Evolutionary conservation across 352 stramenopile genomes (phyloP), one percentile per base, ranked within the genome.

Genomic region (Phytophthora aleatoria): DNA sequence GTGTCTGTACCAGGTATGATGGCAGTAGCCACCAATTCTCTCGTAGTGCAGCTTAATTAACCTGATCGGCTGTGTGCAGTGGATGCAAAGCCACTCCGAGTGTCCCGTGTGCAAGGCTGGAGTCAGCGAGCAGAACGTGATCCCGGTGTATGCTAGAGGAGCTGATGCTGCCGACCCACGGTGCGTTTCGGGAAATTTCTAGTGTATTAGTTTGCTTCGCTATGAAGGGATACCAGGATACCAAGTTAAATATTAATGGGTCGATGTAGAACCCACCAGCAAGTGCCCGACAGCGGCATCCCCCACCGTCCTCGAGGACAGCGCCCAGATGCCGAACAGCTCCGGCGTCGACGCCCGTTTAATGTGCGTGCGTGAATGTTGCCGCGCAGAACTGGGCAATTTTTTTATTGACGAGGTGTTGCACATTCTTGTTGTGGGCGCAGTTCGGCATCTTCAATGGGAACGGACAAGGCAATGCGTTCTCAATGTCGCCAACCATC

Each of bases 61-160:
- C 43, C 5, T 33, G 13, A 35, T 39, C 15, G 33, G 13, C 7
- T 8, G 1, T 45, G 10, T 67, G 50, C 39, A 91, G 77, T 93
- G 85, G 85, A 90, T 93, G 76, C 69, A 75, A 57, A 79, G 79
- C 27, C 89, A 92, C 54, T 85, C 79, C 31, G 86, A 96, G 63
- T 97, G 91, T 42, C 91, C 91, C 7, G 89, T 97, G 57, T 97
- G 91, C 80, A 97, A 97, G 64, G 91, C 90, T 31, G 89, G 89
- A 44, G 89, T 97, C 30, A 95, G 82, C 31, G 80, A 90, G 44
- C 88, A 94, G 30, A 97, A 97, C 52, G 87, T 97, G 20, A 92
- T 97, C 48, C 90, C 90, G 0, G 83, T 97, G 5, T 97, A 96
- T 68, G 83, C 85, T 28, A 73, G 89, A 53, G 87, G 87, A 15